Evolutionary conservation across 2,329 filamentous ascomycete species (phyloP).

Genomic region (Penicillium oxalicum): DNA sequence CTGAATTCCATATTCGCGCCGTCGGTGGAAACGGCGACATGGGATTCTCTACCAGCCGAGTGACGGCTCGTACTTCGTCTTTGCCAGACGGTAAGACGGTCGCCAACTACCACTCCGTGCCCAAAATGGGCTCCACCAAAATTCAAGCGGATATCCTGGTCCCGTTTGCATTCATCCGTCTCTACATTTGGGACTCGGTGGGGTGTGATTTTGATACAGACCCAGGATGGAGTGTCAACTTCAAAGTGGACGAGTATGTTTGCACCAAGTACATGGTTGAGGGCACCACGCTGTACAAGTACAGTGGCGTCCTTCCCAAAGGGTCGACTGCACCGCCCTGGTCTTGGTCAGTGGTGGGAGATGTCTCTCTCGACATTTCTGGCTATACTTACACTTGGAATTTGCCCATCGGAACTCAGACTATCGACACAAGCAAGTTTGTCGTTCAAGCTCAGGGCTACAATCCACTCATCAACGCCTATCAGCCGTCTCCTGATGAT

Average conservation of each 20-base stretch:
- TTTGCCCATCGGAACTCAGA: conserved; percentile 9
- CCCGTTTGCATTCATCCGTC: conserved; percentile 13
- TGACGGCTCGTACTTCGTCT: conserved; percentile 5
- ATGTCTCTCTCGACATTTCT: conserved; percentile 4
- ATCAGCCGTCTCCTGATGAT: conserved; percentile 4
- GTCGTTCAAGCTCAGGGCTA: conserved; percentile 12
- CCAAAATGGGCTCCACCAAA: conserved; percentile 2
- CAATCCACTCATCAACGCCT: conserved; percentile 6
- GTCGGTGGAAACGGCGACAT: conserved; percentile 5
- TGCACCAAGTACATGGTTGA: conserved; percentile 13
- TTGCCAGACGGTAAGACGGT: conserved; percentile 8
- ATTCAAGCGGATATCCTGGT: conserved; percentile 14
- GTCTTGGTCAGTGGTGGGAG: conserved; percentile 7
- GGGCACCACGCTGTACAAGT: conserved; percentile 10
- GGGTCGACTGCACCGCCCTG: conserved; percentile 10
- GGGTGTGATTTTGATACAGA: conserved; percentile 11
- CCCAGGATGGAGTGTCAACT: conserved; percentile 9
- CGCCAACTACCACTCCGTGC: conserved; percentile 9
- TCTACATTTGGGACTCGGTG: conserved; percentile 12
- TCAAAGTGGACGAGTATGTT: conserved; percentile 6
- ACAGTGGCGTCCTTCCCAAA: conserved; percentile 8
- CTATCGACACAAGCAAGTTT: conserved; percentile 12
- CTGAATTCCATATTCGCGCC: conserved; percentile 8
- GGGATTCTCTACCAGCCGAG: conserved; percentile 3
- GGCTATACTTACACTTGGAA: conserved; percentile 15